phyloP scores from a whole-genome alignment of 768 basidiomycete genomes.

The Pleurotus djamor region DNA sequence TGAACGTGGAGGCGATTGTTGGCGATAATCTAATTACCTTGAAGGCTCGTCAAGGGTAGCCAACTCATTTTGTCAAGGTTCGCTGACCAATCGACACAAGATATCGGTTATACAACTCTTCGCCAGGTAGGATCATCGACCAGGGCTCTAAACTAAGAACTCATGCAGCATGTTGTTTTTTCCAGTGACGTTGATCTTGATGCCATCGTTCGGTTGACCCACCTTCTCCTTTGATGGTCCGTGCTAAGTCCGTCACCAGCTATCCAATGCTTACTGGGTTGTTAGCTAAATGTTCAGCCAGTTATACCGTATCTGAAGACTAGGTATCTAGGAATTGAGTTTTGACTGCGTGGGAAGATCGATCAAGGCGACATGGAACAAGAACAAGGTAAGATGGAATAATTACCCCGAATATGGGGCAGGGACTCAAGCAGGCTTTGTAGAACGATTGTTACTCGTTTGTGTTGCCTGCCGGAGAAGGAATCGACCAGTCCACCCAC shows the following conservation, averaged over 20 bases:
- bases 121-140: too few species aligned
- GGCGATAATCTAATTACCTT: too few species aligned
- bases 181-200: neutral
- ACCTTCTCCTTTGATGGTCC: neutral
- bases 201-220: neutral
- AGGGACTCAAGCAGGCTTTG: neutral
- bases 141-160: too few species aligned
- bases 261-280: neutral
- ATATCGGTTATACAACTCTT: too few species aligned
- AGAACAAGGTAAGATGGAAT: neutral
- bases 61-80: too few species aligned
- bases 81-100: too few species aligned
- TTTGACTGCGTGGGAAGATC: constrained; percentile 3
- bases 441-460: neutral
- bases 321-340: constrained; percentile 5
- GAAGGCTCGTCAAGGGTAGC: too few species aligned
- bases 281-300: neutral
- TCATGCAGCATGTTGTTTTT: too few species aligned
- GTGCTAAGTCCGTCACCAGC: neutral
- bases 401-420: neutral
- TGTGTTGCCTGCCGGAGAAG: too few species aligned
- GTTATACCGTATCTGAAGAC: neutral
- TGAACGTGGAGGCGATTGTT: neutral
- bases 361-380: neutral
- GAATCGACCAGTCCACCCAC: neutral